A percentile compares a stretch with the other conserved stretches of the same genome.
These are phyloP conservation scores for Solanum hybrid DNA, from an alignment of 305 asterid genomes.

Conservation along the genomic window DNA sequence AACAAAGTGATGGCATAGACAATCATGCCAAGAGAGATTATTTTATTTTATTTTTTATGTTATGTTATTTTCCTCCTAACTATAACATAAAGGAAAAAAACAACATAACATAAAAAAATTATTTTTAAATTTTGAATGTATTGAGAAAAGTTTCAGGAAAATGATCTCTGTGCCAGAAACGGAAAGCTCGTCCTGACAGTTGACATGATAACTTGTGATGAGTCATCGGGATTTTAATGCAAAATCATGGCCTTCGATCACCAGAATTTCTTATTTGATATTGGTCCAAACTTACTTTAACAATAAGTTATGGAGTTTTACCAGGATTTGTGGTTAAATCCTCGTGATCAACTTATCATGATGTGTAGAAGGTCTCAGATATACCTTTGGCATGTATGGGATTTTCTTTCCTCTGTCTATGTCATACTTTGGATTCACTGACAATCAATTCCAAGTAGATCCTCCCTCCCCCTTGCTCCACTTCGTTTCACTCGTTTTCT, in stretches of 20 bases:
- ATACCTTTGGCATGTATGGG: background rate
- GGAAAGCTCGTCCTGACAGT: too few relatives aligned
- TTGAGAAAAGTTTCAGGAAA: background rate
- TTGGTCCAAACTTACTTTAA: background rate
- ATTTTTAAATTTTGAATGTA: background rate
- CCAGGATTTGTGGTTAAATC: background rate
- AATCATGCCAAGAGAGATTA: background rate
- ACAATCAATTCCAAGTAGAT: background rate
- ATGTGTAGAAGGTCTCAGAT: background rate
- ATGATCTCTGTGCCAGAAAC: background rate
- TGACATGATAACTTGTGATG: background rate
- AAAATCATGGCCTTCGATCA: background rate
- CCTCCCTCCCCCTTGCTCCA: background rate
- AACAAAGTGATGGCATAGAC: background rate
- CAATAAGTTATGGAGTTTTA: background rate
- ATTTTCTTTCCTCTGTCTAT: background rate
- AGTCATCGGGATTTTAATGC: background rate
- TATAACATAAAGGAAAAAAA: too few relatives aligned
- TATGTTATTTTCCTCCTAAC: background rate
- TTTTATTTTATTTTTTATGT: background rate
- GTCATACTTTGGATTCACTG: background rate
- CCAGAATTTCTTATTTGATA: background rate
- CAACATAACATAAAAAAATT: too few relatives aligned
- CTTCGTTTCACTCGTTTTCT: background rate
- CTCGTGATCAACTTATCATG: background rate